Evolutionary conservation across 306 rosid species (phyloP), one percentile per base, ranked within the genome.

Genomic region (Luffa aegyptiaca): DNA sequence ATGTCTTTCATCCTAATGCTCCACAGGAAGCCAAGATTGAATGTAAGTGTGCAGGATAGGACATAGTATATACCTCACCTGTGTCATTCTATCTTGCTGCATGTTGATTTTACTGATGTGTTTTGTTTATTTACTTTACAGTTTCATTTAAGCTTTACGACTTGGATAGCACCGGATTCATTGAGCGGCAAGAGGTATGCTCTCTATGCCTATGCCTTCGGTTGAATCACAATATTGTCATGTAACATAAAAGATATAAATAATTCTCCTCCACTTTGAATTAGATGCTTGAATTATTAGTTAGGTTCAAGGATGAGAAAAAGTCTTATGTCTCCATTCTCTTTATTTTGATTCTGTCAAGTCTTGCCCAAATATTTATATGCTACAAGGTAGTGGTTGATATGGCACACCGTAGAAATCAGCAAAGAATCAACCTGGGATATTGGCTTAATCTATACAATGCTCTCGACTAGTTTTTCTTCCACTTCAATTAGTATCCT

Each of bases 101-200:
- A 11, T 58, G 12, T 77, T 57, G 49, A 36, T 76, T 33, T 62
- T 21, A 4, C 48, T 76, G 39, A 49, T 73, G 76, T 41, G 21
- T 12, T 26, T 55, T 75, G 10, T 31, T 58, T 12, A 53, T 41
- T 44, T 44, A 42, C 17, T 53, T 73, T 83, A 72, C 94, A 93
- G 98, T 96, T 90, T 90, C 99, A 9, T 95, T 93, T 78, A 91
- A 81, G 88, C 91, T 93, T 36, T 95, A 95, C 52, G 97, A 95
- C 83, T 82, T 95, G 90, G 91, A 91, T 49, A 82, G 36, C 59
- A 90, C 92, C 0, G 98, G 98, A 49, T 95, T 82, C 75, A 93
- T 95, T 51, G 99, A 93, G 83, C 97, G 92, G 14, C 86, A 90
- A 37, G 98, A 91, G 96, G 99, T 95, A 87, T 31, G 62, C 4